Percentiles rank a stretch among this genome's conserved stretches.
Conservation (phyloP, 2,329 filamentous ascomycete genomes). For the Diaporthe citriasiana region DNA sequence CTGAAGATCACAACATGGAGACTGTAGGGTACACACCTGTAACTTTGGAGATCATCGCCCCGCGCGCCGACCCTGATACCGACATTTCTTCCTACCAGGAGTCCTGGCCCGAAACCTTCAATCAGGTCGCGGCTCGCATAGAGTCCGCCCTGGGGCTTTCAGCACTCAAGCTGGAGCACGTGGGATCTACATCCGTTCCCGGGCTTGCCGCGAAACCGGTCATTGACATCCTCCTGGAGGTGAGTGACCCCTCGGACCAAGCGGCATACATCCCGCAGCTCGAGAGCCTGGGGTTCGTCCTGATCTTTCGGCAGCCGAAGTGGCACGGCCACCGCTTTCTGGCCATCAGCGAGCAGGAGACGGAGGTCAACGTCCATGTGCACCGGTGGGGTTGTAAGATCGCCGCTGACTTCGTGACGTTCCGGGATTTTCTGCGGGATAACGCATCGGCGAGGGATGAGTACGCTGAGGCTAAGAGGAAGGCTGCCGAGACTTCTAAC, state of each 20-base stretch:
- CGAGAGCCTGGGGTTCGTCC: background rate
- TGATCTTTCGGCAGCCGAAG: background rate
- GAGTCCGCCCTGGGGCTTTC: background rate
- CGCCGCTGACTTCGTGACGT: background rate
- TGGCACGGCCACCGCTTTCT: conserved; percentile 14
- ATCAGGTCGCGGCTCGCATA: background rate
- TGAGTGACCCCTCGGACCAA: background rate
- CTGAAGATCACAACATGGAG: background rate
- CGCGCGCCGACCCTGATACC: background rate
- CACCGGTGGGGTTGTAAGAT: background rate
- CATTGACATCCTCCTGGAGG: conserved; percentile 7
- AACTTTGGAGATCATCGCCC: background rate
- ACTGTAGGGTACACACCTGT: background rate
- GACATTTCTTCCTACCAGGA: background rate
- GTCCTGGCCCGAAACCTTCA: background rate
- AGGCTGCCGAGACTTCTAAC: background rate
- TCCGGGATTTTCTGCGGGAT: background rate
- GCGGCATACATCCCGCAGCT: background rate
- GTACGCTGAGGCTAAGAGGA: conserved; percentile 3
- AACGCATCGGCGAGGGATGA: background rate
- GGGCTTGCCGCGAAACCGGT: background rate
- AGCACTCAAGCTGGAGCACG: background rate
- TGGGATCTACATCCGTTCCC: background rate
- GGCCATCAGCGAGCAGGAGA: background rate
- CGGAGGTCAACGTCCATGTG: background rate